Evolutionary conservation across 2,329 filamentous ascomycete species (phyloP).

Genomic region (Fusarium nygamai): DNA sequence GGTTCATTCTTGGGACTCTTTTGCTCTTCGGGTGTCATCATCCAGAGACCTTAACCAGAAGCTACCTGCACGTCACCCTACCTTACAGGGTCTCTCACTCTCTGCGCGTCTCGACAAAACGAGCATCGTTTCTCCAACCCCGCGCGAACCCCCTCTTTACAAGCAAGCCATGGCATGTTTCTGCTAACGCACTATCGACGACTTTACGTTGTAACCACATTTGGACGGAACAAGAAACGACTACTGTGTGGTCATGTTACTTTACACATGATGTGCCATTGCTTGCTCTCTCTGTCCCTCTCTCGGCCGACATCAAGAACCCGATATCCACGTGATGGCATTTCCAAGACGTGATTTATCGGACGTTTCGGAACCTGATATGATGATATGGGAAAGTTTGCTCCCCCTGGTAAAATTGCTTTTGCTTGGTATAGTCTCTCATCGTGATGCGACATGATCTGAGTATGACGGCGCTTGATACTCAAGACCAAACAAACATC

Average conservation of each 20-base stretch:
- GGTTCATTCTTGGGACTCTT: neutral
- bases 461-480: constrained; percentile 25
- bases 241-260: constrained; percentile 6
- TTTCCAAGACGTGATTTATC: constrained; percentile 21
- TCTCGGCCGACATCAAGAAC: constrained; percentile 27
- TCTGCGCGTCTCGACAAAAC: neutral
- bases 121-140: constrained; percentile 15
- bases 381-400: constrained; percentile 29
- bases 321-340: constrained; percentile 29
- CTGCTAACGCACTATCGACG: neutral
- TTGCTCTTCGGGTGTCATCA: constrained; percentile 16
- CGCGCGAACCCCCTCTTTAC: constrained; percentile 13
- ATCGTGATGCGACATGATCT: constrained; percentile 33
- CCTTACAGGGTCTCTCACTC: neutral
- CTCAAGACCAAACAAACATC: neutral
- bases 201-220: neutral
- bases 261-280: neutral
- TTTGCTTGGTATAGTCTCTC: neutral
- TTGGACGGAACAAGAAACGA: neutral
- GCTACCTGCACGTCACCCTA: constrained; percentile 28
- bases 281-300: neutral
- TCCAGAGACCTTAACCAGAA: neutral
- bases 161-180: constrained; percentile 2
- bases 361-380: constrained; percentile 29
- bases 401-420: neutral